Conservation (phyloP, 768 basidiomycete genomes). For the Mycena indigotica region DNA sequence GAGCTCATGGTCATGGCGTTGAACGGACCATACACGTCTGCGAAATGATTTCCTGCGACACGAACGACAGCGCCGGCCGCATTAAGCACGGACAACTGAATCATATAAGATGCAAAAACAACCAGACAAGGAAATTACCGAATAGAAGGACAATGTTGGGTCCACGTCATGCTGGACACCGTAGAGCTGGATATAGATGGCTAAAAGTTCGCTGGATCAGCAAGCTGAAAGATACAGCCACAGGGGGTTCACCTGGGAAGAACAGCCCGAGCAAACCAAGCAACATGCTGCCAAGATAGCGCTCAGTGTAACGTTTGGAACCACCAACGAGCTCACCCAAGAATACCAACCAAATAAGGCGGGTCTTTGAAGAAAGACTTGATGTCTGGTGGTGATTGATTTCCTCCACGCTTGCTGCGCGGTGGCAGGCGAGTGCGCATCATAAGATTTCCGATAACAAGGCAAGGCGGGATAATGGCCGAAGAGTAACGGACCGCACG, state of each 20-base stretch:
- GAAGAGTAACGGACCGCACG: conserved; percentile 33
- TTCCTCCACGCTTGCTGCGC: not conserved
- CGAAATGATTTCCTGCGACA: conserved; percentile 36
- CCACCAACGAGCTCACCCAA: too few species aligned
- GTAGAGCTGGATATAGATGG: conserved; percentile 22
- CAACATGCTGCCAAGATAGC: not conserved
- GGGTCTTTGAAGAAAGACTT: conserved; percentile 34
- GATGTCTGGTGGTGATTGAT: conserved; percentile 22
- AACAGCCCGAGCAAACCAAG: conserved; percentile 17
- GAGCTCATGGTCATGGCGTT: conserved; percentile 39
- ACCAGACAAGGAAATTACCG: conserved; percentile 5
- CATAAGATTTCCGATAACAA: conserved; percentile 31
- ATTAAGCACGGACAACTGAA: conserved; percentile 40
- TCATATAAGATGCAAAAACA: not conserved
- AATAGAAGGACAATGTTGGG: conserved; percentile 22
- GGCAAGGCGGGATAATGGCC: conserved; percentile 28
- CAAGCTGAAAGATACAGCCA: not conserved
- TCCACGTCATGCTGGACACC: conserved; percentile 26
- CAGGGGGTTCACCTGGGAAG: conserved; percentile 14
- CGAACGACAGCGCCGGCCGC: conserved; percentile 38
- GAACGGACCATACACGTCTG: conserved; percentile 41
- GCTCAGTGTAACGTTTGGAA: too few species aligned
- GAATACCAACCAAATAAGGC: conserved; percentile 31
- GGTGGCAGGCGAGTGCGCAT: conserved; percentile 25
- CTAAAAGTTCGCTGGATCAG: not conserved